Percentiles rank a stretch among this genome's conserved stretches.
These are phyloP conservation scores for Thuidium tamariscinum DNA, from an alignment of 225 moss, liverwort and hornwort genomes.

Conservation along the genomic window DNA sequence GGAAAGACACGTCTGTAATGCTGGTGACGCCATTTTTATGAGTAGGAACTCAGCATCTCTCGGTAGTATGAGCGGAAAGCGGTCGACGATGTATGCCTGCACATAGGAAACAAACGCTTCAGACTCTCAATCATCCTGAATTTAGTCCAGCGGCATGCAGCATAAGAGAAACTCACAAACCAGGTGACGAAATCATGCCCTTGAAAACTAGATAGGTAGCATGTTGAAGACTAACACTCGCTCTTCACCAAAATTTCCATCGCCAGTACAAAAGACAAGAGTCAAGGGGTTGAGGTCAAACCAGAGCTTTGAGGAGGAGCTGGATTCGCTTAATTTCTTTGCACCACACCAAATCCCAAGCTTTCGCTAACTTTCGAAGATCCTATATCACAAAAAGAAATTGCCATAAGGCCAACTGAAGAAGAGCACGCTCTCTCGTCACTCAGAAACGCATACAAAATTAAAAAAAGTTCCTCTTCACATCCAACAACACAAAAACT, in stretches of 20 bases:
- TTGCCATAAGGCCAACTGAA: not conserved
- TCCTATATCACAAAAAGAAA: slow-evolving; percentile 34
- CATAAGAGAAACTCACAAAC: not conserved
- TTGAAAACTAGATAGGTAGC: not conserved
- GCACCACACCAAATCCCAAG: slow-evolving; percentile 53
- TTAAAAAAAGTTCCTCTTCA: not conserved
- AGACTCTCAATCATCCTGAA: not conserved
- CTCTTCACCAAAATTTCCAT: not conserved
- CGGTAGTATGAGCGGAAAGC: slow-evolving; percentile 56
- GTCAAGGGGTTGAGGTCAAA: slow-evolving; percentile 6
- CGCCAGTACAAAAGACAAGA: not conserved
- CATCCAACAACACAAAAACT: not conserved
- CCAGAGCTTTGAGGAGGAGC: slow-evolving; percentile 84
- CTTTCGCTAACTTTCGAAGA: slow-evolving; percentile 45
- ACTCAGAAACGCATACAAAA: not conserved
- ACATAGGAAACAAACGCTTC: not conserved
- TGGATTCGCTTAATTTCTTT: slow-evolving; percentile 68
- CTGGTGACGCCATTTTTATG: slow-evolving; percentile 59
- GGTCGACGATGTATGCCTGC: slow-evolving; percentile 82
- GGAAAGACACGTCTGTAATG: slow-evolving; percentile 56
- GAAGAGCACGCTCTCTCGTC: not conserved
- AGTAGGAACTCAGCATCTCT: slow-evolving; percentile 60
- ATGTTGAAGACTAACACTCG: not conserved
- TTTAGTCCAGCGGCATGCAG: not conserved
- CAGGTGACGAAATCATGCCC: not conserved